Evolutionary conservation across 768 basidiomycete species (phyloP), one percentile per base, ranked within the genome.

Genomic region (Russula sp.): DNA sequence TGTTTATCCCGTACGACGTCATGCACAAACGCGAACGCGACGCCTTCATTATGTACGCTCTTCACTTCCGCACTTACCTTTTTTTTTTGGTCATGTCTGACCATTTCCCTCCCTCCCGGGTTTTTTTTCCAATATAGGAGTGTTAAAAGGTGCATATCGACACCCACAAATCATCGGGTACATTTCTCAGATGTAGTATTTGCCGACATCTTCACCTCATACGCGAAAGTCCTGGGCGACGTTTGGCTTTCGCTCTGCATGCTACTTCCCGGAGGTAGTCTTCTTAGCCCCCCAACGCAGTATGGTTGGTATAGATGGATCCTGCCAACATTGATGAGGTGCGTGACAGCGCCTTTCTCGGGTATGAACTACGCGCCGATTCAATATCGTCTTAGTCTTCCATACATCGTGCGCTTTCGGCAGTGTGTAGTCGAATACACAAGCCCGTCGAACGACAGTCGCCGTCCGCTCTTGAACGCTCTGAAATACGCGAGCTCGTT

Each of bases 401-500:
- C 97, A 0, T 98, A 97, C 75, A 74, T 91, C 49, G 79, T 95
- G 64, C 94, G 97, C 20, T 83, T 98, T 66, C 87, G 94, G n/a
- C 97, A 98, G 76, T 99, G 97, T 72, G 63, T 96, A 14, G 81
- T 90, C 66, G 97, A 98, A 73, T 92, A 90, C 74, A 81, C 73
- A 66, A 80, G 80, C 64, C 84, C 80, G 36, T 75, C 78, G 22
- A 90, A 88, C 69, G 79, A 82, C 42, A 88, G 83, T 65, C 80
- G 80, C 26, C 85, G 90, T 40, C 89, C 93, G 1, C 78, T 98
- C 24, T 85, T 83, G 76, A 99, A 98, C 74, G 96, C 95, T 0
- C 72, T 95, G 64, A 99, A 99, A 81, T 99, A 99, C 73, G 93
- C 94, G 1, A 89, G 94, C 18, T 88, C 97, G 0, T 97, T 99